Evolutionary conservation across 768 basidiomycete genomes (phyloP), one percentile per base, ranked within the genome.

Genomic region (Hericium erinaceus): DNA sequence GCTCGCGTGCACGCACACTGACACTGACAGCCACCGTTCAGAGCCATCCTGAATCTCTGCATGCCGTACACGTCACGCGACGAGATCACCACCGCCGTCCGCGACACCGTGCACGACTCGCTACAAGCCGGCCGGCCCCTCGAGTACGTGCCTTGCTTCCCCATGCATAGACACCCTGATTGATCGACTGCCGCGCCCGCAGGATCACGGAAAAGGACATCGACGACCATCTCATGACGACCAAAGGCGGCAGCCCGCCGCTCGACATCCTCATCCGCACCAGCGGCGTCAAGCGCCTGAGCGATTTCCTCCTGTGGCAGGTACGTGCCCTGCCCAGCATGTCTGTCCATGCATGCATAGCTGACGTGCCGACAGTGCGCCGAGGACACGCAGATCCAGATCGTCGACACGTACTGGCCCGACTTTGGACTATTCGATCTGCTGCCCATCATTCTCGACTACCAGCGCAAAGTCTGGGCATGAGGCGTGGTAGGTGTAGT

Each of bases 271-370:
- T 98, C 54, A 75, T 99, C 20, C 81, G 97, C 44, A 97, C 95
- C 0, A 93, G 92, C 53, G 92, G 94, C 11, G 97, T 95, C 5
- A 86, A 82, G 58, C 79, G 93, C 3, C 72, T 97, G 22, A 92
- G 90, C 65, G 92, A 97, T 64, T 99, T 85, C 67, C 69, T 98
- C 67, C 80, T 95, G 15, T 99, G 95, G 97, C 97, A 99, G 89
- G 95, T 89, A 57, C 58, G 82, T 72, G 2, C 40, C 40, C 44
- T 8, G 9, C 22, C 22, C 7, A 33, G 1, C 9, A 6, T 8
- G 4, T 18, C 51, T 39, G n/a, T 58, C 15, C 48, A 8, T 24
- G 46, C 15, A 54, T 20, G 12, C 33, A 22, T 37, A 38, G 56
- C 41, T 56, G 28, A 49, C 49, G 54, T 11, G 58, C 38, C n/a